These are phyloP conservation scores for Beta macrorhiza DNA, from an alignment of 179 eudicot genomes.

Conservation along the genomic window DNA sequence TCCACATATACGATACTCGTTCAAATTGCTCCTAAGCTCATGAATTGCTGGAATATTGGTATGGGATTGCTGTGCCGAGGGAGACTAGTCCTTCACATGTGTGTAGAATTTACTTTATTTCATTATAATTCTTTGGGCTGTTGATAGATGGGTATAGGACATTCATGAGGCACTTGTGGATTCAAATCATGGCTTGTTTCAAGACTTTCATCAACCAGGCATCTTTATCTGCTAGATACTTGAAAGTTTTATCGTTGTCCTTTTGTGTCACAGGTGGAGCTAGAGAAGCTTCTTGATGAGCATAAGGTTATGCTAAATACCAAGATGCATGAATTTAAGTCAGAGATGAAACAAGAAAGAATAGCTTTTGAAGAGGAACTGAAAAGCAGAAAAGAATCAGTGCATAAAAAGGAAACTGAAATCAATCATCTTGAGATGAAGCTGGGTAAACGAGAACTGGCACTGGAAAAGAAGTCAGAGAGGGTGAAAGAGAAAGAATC, in stretches of 20 bases:
- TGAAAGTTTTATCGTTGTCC: conserved; percentile 12
- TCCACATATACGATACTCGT: background rate
- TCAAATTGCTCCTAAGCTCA: background rate
- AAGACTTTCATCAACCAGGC: background rate
- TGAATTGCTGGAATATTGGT: background rate
- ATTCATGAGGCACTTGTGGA: background rate
- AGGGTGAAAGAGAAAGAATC: conserved; percentile 81
- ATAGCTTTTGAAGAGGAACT: conserved; percentile 57
- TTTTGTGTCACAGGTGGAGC: conserved; percentile 55
- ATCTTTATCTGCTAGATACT: conserved; percentile 3
- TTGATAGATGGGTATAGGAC: background rate
- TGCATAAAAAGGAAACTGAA: conserved; percentile 54
- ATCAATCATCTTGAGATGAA: conserved; percentile 63
- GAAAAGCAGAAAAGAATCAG: conserved; percentile 39
- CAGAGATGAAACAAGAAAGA: conserved; percentile 58
- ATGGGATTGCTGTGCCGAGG: background rate
- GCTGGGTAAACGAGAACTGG: conserved; percentile 59
- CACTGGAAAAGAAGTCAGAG: conserved; percentile 62
- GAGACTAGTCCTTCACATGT: background rate
- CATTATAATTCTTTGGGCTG: background rate
- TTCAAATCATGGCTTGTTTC: background rate
- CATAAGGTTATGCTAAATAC: conserved; percentile 51
- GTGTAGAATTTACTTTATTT: background rate
- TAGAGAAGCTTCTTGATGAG: conserved; percentile 60
- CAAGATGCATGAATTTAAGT: conserved; percentile 58